Conservation (phyloP, 2,329 filamentous ascomycete genomes). For the Arthrocladium fulminans region DNA sequence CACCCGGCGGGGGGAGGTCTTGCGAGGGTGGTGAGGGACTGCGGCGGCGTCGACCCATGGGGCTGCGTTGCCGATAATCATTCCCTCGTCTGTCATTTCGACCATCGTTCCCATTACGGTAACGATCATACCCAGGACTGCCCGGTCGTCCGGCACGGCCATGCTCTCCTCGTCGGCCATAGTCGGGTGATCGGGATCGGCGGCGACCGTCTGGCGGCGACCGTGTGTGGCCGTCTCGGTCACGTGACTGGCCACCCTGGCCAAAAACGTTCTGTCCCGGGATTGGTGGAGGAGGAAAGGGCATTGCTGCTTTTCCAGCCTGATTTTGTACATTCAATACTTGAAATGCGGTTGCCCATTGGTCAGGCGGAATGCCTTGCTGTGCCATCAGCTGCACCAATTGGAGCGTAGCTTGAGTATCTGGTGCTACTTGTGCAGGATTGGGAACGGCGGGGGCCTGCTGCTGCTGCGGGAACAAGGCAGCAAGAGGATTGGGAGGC, state of each 20-base stretch:
- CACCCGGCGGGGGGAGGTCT: conserved; percentile 41
- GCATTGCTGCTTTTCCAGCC: conserved; percentile 26
- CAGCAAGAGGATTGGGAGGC: conserved; percentile 33
- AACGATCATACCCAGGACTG: conserved; percentile 61
- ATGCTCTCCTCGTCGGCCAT: conserved; percentile 52
- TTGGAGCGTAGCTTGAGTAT: conserved; percentile 62
- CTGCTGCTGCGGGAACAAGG: conserved; percentile 32
- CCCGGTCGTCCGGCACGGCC: conserved; percentile 54
- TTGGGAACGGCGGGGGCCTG: conserved; percentile 25
- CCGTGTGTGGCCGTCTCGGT: conserved; percentile 47
- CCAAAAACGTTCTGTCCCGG: conserved; percentile 29
- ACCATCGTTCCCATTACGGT: conserved; percentile 41
- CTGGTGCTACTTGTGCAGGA: conserved; percentile 27
- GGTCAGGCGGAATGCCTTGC: conserved; percentile 67
- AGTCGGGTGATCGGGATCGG: conserved; percentile 70
- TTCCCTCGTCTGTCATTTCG: conserved; percentile 45
- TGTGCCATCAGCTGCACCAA: conserved; percentile 66
- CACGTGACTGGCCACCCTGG: conserved; percentile 35
- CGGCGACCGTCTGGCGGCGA: conserved; percentile 60
- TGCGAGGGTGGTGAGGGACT: conserved; percentile 52
- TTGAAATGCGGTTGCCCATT: conserved; percentile 55
- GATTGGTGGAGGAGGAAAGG: conserved; percentile 23
- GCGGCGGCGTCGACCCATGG: conserved; percentile 55
- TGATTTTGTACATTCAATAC: conserved; percentile 38
- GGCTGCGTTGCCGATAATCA: conserved; percentile 82